Percentiles rank a stretch among this genome's conserved stretches.
phyloP scores from a whole-genome alignment of 306 rosid genomes.

The Vicia villosa region DNA sequence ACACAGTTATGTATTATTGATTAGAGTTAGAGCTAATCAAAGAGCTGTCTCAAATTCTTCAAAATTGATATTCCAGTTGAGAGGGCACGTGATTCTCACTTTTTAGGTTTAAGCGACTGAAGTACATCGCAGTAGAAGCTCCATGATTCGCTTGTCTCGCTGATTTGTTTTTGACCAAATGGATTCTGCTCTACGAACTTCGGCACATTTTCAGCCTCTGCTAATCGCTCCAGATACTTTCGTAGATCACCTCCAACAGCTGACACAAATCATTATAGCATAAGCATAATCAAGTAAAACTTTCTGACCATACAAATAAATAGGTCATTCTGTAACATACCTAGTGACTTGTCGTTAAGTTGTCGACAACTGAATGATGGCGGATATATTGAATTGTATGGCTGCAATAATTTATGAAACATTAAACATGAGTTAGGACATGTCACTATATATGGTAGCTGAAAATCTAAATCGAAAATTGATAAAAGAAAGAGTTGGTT shows the following conservation, averaged over 20 bases:
- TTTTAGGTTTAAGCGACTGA: constrained; percentile 10
- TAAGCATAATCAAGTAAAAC: constrained; percentile 3
- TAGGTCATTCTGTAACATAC: constrained; percentile 45
- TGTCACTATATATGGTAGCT: background rate
- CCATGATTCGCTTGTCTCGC: constrained; percentile 57
- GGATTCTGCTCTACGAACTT: constrained; percentile 59
- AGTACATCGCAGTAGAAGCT: constrained; percentile 54
- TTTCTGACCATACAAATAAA: background rate
- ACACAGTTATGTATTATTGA: background rate
- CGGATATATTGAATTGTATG: constrained; percentile 64
- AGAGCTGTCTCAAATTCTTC: background rate
- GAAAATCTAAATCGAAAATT: constrained; percentile 1
- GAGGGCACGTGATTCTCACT: background rate
- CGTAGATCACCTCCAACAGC: constrained; percentile 64
- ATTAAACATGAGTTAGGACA: constrained; percentile 31
- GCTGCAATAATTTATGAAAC: constrained; percentile 47
- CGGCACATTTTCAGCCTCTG: constrained; percentile 51
- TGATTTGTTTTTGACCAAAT: constrained; percentile 61
- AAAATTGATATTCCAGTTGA: constrained; percentile 3
- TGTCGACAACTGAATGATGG: constrained; percentile 49
- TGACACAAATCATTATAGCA: constrained; percentile 30
- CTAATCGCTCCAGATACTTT: constrained; percentile 57
- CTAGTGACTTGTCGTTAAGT: constrained; percentile 56
- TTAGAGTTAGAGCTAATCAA: background rate
- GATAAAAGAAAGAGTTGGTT: background rate